Evolutionary conservation across 2,329 filamentous ascomycete species (phyloP), one percentile per base, ranked within the genome.

Genomic region (Pseudogymnoascus destructans): DNA sequence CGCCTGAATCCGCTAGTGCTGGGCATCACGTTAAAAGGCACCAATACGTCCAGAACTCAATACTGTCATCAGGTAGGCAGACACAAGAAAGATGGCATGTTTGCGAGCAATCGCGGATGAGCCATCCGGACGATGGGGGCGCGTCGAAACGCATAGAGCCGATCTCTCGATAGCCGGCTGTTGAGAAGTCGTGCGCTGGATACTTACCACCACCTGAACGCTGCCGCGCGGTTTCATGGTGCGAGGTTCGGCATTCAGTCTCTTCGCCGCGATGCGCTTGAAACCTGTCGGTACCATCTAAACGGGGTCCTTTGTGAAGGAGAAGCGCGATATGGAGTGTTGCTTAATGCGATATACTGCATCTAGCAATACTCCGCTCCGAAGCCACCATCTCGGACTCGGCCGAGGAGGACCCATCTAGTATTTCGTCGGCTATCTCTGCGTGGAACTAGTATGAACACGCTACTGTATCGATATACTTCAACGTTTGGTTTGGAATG

Each of bases 321-420:
- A 75, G 76, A 79, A 77, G 75, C 75, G 76, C 73, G 76, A 78
- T 79, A 79, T 75, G 77, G 77, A 77, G 75, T 63, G 72, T 71
- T 65, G 66, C 60, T 69, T 72, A 55, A 55, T 52, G 25, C 9
- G 46, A 27, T 52, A 30, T 52, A 52, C 15, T 30, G 46, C 25
- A 30, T n/a, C 6, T 4, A 17, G 25, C 8, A 52, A 70, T 66
- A 76, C 74, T 77, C 77, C 77, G 76, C 77, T 75, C 76, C 74
- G 75, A 73, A 78, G 76, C 76, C 76, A 79, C 76, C 76, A 66
- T 75, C 75, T 75, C 72, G 76, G 76, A 77, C 75, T 79, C 66
- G 76, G 76, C 76, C 76, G 71, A 75, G 74, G 72, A 75, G 72
- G 72, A 62, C 62, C 63, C 59, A 57, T 58, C 27, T 63, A 61